These are phyloP conservation scores for Tetrahymena malaccensis DNA, from an alignment of 73 alveolate species.

Conservation along the genomic window DNA sequence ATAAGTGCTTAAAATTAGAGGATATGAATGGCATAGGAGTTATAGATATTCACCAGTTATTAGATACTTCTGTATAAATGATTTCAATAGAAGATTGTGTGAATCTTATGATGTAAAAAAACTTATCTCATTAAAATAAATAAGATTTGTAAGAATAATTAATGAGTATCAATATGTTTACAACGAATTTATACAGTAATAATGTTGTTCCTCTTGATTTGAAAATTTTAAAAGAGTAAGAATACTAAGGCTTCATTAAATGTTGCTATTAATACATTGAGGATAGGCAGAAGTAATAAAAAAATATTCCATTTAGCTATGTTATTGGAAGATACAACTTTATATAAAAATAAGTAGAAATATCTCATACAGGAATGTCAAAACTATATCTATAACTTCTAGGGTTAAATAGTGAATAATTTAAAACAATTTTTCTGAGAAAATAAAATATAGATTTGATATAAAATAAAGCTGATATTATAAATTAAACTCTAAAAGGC, in stretches of 20 bases:
- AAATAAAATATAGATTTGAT: neutral
- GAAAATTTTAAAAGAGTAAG: neutral
- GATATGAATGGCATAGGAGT: neutral
- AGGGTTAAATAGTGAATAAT: neutral
- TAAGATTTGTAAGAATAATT: neutral
- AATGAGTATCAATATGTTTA: no score
- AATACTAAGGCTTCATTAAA: neutral
- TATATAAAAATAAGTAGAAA: neutral
- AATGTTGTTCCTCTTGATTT: neutral
- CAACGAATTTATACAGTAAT: neutral
- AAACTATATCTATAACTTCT: neutral
- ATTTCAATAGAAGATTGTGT: neutral
- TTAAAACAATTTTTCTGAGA: neutral
- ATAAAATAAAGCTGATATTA: neutral
- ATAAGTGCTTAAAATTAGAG: neutral
- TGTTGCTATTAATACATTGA: neutral
- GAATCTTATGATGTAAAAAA: neutral
- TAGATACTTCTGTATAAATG: neutral
- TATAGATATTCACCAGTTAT: neutral
- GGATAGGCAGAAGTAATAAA: neutral
- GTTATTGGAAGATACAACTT: neutral
- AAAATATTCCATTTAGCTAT: neutral
- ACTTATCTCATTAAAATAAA: no score
- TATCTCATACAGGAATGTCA: neutral
- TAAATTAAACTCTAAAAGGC: neutral